Conservation (phyloP, 2,329 filamentous ascomycete species). For the Phaeophleospora eucalypticola region DNA sequence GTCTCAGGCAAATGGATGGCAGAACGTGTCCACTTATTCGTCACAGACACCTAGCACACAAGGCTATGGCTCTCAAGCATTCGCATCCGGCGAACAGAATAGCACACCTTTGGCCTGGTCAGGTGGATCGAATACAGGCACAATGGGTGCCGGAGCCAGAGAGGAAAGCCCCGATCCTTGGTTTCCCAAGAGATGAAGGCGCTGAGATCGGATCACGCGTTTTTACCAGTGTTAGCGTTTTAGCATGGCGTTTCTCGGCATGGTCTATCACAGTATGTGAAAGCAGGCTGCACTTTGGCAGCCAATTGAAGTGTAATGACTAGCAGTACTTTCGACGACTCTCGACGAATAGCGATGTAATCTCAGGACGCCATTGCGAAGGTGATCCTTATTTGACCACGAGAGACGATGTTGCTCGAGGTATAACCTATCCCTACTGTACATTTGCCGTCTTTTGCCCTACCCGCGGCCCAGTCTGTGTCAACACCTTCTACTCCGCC, state of each 20-base stretch:
- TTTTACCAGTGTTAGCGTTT: background rate
- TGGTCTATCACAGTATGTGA: too few relatives aligned
- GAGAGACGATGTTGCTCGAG: too few relatives aligned
- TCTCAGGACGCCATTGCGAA: too few relatives aligned
- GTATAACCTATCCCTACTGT: too few relatives aligned
- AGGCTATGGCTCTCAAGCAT: background rate
- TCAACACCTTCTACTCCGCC: too few relatives aligned
- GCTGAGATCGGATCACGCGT: background rate
- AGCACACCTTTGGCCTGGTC: constrained; percentile 4
- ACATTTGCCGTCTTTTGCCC: too few relatives aligned
- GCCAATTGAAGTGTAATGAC: too few relatives aligned
- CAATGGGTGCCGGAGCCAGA: background rate
- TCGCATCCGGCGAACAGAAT: constrained; percentile 5
- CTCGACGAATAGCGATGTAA: too few relatives aligned
- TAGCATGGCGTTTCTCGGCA: background rate
- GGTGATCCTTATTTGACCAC: too few relatives aligned
- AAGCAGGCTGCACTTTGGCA: too few relatives aligned
- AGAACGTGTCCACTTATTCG: background rate
- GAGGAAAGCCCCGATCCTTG: constrained; percentile 26
- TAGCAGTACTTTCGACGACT: too few relatives aligned
- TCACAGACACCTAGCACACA: background rate
- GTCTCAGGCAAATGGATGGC: background rate
- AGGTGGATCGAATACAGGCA: background rate
- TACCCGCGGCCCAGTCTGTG: too few relatives aligned
- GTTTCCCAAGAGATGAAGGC: constrained; percentile 20